Conservation (phyloP, 1,284 basidiomycete genomes). For the Pseudozyma sp. region DNA sequence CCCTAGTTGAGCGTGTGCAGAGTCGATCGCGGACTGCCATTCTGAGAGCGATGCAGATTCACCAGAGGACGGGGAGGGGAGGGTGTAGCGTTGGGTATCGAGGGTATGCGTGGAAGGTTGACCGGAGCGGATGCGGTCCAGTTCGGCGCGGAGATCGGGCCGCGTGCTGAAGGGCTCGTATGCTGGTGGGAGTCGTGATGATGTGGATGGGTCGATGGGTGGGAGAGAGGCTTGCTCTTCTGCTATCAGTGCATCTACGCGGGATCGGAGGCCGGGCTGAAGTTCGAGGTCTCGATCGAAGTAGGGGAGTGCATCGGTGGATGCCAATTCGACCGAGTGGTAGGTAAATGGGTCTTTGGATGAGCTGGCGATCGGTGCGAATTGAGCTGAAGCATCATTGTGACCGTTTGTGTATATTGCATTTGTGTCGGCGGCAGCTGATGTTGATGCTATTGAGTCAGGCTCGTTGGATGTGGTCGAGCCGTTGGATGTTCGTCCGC, state of each 20-base stretch:
- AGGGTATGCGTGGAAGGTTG: slow-evolving; percentile 75
- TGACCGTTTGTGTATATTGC: not conserved
- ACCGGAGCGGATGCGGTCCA: slow-evolving; percentile 58
- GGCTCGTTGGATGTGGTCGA: slow-evolving; percentile 20
- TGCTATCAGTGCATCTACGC: slow-evolving; percentile 79
- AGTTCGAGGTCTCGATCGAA: slow-evolving; percentile 91
- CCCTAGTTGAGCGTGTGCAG: slow-evolving; percentile 86
- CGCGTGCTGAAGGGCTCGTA: slow-evolving; percentile 73
- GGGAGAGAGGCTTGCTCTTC: slow-evolving; percentile 74
- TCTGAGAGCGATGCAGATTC: slow-evolving; percentile 78
- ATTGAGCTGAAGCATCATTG: not conserved
- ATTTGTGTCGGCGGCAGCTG: not conserved
- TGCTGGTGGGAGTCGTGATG: slow-evolving; percentile 77
- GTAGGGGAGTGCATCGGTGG: slow-evolving; percentile 85
- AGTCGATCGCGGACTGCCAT: slow-evolving; percentile 81
- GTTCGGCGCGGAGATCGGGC: slow-evolving; percentile 49
- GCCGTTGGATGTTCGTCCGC: slow-evolving; percentile 25
- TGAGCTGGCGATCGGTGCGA: not conserved
- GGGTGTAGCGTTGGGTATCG: slow-evolving; percentile 82
- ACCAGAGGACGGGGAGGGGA: slow-evolving; percentile 77
- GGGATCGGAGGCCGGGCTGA: slow-evolving; percentile 77
- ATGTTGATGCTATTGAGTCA: slow-evolving; percentile 14
- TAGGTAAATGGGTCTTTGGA: slow-evolving; percentile 23
- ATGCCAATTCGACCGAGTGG: slow-evolving; percentile 29
- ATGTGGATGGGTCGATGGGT: slow-evolving; percentile 71